phyloP scores from a whole-genome alignment of 129 eudicot genomes.

The Saposhnikovia divaricata region DNA sequence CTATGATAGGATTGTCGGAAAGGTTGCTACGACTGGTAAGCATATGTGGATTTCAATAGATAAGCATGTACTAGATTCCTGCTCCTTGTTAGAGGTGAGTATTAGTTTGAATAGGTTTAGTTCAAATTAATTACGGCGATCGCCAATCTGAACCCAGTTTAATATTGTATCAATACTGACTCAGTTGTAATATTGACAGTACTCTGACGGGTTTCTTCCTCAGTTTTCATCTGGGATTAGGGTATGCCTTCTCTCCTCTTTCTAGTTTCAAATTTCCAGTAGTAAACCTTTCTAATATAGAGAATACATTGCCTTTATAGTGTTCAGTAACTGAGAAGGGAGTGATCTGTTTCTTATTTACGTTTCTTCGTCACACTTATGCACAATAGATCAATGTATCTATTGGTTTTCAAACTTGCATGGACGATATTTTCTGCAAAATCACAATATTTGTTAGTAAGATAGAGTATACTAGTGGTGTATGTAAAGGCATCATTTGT shows the following conservation, averaged over 20 bases:
- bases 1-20: conserved; percentile 54
- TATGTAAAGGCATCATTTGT: neutral
- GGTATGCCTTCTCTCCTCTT: conserved; percentile 35
- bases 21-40: conserved; percentile 71
- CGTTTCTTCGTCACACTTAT: neutral
- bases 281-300: neutral
- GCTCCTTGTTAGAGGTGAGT: conserved; percentile 49
- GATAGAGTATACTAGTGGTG: neutral
- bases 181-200: conserved; percentile 33
- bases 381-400: neutral
- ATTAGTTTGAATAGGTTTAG: neutral
- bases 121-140: neutral
- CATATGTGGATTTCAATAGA: conserved; percentile 65
- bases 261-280: neutral
- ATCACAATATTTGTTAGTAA: neutral
- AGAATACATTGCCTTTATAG: neutral
- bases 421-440: neutral
- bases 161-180: conserved; percentile 10
- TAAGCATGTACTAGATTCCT: conserved; percentile 28
- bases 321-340: neutral
- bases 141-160: neutral
- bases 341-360: neutral
- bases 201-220: conserved; percentile 53
- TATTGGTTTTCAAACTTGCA: neutral
- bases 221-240: conserved; percentile 73